These are phyloP conservation scores for Aspergillus niger DNA, from an alignment of 2,329 filamentous ascomycete genomes.

Conservation along the genomic window DNA sequence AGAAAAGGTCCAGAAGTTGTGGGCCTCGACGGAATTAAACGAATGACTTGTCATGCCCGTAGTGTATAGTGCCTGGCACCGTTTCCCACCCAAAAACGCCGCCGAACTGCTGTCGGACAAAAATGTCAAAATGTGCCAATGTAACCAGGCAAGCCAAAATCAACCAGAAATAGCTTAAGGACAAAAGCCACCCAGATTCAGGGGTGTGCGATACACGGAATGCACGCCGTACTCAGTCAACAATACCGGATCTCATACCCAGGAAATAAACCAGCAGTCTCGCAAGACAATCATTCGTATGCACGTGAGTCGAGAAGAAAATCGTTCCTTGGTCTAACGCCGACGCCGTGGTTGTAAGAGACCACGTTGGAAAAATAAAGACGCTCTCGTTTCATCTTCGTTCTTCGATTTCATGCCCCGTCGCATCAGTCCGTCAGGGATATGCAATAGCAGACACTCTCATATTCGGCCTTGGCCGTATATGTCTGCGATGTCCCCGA, in stretches of 20 bases:
- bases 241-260: slow-evolving; percentile 15
- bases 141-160: neutral
- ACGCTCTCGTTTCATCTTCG: slow-evolving; percentile 11
- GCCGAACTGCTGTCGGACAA: neutral
- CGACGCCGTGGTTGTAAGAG: slow-evolving; percentile 17
- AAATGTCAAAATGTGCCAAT: neutral
- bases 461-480: slow-evolving; percentile 38
- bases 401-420: neutral
- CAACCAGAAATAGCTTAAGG: neutral
- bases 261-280: slow-evolving; percentile 15
- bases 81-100: slow-evolving; percentile 1
- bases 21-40: neutral
- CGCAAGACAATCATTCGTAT: slow-evolving; percentile 26
- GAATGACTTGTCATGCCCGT: neutral
- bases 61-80: slow-evolving; percentile 1
- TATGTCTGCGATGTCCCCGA: slow-evolving; percentile 35
- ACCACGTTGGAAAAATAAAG: neutral
- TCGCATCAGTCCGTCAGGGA: slow-evolving; percentile 36
- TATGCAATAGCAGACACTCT: slow-evolving; percentile 39
- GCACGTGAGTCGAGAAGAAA: slow-evolving; percentile 22
- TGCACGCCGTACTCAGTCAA: slow-evolving; percentile 17
- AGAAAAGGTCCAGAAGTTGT: neutral
- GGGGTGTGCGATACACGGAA: slow-evolving; percentile 12
- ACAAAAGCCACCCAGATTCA: slow-evolving; percentile 6
- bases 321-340: slow-evolving; percentile 20